These are phyloP conservation scores for Grammothele lineata DNA, from an alignment of 768 basidiomycete species.

Conservation along the genomic window DNA sequence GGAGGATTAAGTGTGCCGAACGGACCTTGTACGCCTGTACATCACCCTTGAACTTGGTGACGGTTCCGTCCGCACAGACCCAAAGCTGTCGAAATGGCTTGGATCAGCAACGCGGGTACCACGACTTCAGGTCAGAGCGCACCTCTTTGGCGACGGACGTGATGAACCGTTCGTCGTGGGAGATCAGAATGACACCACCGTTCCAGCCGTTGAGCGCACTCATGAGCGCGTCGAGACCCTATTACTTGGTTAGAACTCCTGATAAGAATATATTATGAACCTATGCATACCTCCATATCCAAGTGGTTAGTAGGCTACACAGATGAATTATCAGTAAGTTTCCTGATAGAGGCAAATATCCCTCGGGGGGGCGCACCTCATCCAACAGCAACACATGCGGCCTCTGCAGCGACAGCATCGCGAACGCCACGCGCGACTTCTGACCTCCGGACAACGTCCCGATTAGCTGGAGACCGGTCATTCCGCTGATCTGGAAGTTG, in stretches of 20 bases:
- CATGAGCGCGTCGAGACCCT: constrained; percentile 94
- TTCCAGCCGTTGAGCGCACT: constrained; percentile 75
- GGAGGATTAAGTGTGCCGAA: no score
- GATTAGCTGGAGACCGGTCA: constrained; percentile 87
- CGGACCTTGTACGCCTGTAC: constrained; percentile 86
- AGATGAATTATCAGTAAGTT: not conserved
- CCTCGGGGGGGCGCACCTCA: constrained; percentile 72
- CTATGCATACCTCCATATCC: constrained; percentile 75
- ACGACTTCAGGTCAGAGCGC: constrained; percentile 19
- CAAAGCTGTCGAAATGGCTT: constrained; percentile 64
- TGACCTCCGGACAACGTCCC: constrained; percentile 94
- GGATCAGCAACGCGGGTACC: not conserved
- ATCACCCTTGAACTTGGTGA: constrained; percentile 82
- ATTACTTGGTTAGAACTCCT: constrained; percentile 28
- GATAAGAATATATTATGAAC: no score
- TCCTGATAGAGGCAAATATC: no score
- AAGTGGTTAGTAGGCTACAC: constrained; percentile 83
- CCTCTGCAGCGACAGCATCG: constrained; percentile 75
- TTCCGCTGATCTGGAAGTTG: constrained; percentile 95
- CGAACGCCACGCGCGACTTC: constrained; percentile 93
- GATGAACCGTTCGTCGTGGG: constrained; percentile 95
- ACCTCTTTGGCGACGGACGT: constrained; percentile 86
- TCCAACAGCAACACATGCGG: constrained; percentile 94
- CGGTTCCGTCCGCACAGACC: constrained; percentile 86
- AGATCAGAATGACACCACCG: constrained; percentile 89